Conservation (phyloP, 75 land plant species). For the Isoetes taiwanensis region DNA sequence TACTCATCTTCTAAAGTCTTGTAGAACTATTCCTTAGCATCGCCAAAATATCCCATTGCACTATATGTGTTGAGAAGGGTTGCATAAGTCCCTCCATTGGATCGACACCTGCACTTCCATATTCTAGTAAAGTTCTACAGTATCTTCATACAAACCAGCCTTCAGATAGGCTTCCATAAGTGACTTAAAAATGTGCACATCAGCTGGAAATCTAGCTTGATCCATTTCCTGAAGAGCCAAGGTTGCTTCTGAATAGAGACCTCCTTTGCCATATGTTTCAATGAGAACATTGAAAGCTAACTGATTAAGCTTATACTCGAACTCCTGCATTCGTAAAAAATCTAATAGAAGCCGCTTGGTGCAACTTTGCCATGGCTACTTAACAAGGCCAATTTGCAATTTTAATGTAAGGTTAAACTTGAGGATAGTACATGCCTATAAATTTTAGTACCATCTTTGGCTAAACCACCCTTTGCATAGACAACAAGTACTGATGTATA, state of each 20-base stretch:
- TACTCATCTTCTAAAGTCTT: conserved; percentile 52
- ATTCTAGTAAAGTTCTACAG: conserved; percentile 46
- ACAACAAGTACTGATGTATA: conserved; percentile 66
- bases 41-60: conserved; percentile 66
- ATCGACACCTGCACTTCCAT: conserved; percentile 49
- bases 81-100: conserved; percentile 62
- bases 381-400: no score
- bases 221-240: conserved; percentile 41
- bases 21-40: conserved; percentile 64
- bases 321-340: conserved; percentile 62
- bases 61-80: conserved; percentile 69
- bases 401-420: conserved; percentile 48
- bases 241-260: conserved; percentile 50
- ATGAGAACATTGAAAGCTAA: conserved; percentile 63
- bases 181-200: conserved; percentile 52
- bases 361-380: no score
- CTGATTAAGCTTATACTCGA: conserved; percentile 40
- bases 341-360: no score
- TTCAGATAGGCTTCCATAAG: conserved; percentile 72
- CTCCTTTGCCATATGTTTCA: conserved; percentile 66
- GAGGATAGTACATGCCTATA: conserved; percentile 49
- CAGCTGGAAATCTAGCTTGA: conserved; percentile 35
- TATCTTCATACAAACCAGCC: conserved; percentile 66
- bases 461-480: conserved; percentile 88
- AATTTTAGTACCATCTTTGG: conserved; percentile 58